Conservation (phyloP, 495 filamentous ascomycete species). For the Neurospora sublineolata region DNA sequence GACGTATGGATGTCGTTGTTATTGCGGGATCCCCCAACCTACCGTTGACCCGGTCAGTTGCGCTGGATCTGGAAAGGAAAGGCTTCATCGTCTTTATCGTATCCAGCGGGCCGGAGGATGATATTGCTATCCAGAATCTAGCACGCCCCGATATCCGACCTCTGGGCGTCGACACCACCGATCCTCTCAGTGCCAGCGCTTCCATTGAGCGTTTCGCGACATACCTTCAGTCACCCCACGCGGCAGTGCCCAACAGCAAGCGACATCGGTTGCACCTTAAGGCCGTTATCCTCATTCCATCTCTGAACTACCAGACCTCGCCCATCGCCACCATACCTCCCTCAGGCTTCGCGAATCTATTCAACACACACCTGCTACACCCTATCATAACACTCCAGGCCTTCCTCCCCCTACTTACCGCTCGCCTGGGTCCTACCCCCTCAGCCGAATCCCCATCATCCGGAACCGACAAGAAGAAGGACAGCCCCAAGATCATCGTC, state of each 20-base stretch:
- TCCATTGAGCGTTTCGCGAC: slow-evolving; percentile 54
- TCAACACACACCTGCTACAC: slow-evolving; percentile 87
- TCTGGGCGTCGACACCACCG: slow-evolving; percentile 69
- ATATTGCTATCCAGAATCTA: slow-evolving; percentile 62
- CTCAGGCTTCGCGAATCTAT: slow-evolving; percentile 71
- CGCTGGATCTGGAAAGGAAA: slow-evolving; percentile 74
- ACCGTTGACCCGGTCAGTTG: slow-evolving; percentile 67
- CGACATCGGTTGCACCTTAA: slow-evolving; percentile 63
- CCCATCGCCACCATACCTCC: slow-evolving; percentile 74
- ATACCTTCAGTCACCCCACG: slow-evolving; percentile 60
- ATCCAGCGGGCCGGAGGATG: slow-evolving; percentile 68
- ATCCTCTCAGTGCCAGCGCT: slow-evolving; percentile 42
- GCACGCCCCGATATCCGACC: slow-evolving; percentile 69
- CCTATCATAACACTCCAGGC: slow-evolving; percentile 77
- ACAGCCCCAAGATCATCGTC: slow-evolving; percentile 54
- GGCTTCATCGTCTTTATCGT: slow-evolving; percentile 92
- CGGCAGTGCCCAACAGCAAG: slow-evolving; percentile 57
- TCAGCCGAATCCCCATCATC: not conserved
- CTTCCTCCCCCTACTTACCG: slow-evolving; percentile 70
- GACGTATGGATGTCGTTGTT: slow-evolving; percentile 79
- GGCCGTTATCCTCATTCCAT: slow-evolving; percentile 67
- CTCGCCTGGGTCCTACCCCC: slow-evolving; percentile 29
- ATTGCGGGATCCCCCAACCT: slow-evolving; percentile 73
- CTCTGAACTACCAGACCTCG: slow-evolving; percentile 57
- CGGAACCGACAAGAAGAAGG: not conserved